Evolutionary conservation across 768 basidiomycete genomes (phyloP).

Genomic region (Mycena rebaudengoi): DNA sequence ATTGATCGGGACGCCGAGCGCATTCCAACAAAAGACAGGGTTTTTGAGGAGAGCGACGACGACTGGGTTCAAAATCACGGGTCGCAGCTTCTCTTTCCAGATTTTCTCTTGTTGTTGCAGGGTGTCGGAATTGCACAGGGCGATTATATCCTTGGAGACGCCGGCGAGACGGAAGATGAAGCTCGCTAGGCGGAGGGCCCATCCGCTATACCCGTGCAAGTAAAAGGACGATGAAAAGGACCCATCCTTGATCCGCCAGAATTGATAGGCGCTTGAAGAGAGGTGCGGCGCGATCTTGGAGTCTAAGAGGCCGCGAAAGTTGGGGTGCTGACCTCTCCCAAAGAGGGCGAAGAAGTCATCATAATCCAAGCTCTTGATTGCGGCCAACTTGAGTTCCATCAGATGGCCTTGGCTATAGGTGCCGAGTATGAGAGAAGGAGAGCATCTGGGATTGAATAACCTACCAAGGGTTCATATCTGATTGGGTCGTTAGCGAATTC

Average conservation of each 20-base stretch:
- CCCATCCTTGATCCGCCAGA: conserved; percentile 72
- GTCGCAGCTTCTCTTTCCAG: conserved; percentile 67
- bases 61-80: conserved; percentile 65
- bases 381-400: conserved; percentile 80
- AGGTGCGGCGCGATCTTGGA: conserved; percentile 69
- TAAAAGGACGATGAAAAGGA: conserved; percentile 69
- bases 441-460: background rate
- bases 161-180: conserved; percentile 69
- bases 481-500: no score
- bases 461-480: conserved; percentile 61
- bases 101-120: conserved; percentile 66
- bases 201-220: conserved; percentile 70
- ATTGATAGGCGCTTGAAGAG: conserved; percentile 78
- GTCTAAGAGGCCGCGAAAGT: conserved; percentile 70
- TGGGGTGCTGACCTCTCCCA: conserved; percentile 66
- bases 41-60: conserved; percentile 65
- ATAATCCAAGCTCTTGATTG: conserved; percentile 62
- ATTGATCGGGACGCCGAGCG: conserved; percentile 77
- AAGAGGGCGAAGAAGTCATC: conserved; percentile 74
- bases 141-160: conserved; percentile 60
- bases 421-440: background rate
- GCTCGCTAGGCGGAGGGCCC: conserved; percentile 70
- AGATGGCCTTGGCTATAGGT: conserved; percentile 81
- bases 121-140: conserved; percentile 62
- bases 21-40: conserved; percentile 77